phyloP scores from a whole-genome alignment of 176 grass and related monocot species.

The Juncus effusus region DNA sequence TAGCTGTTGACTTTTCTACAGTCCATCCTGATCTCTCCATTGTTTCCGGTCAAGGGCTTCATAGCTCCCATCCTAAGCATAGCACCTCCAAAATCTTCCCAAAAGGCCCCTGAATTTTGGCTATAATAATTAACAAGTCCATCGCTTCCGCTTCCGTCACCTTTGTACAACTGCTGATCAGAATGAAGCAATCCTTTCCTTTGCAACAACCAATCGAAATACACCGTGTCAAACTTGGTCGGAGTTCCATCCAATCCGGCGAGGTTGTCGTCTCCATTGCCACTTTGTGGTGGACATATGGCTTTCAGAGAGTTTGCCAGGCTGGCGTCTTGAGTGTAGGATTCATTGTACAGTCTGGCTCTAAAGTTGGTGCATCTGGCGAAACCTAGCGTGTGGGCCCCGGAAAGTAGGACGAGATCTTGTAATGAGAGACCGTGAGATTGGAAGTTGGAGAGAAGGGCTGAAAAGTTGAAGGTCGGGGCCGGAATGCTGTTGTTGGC shows the following conservation, averaged over 20 bases:
- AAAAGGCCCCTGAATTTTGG: constrained; percentile 40
- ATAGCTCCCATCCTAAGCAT: constrained; percentile 65
- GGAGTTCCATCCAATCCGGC: constrained; percentile 48
- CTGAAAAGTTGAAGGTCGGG: constrained; percentile 36
- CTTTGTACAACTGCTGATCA: constrained; percentile 72
- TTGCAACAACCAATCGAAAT: constrained; percentile 43
- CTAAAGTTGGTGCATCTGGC: constrained; percentile 59
- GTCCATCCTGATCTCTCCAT: constrained; percentile 30
- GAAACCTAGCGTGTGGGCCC: constrained; percentile 70
- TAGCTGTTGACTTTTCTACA: constrained; percentile 29
- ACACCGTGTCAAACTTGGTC: constrained; percentile 49
- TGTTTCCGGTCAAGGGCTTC: constrained; percentile 17
- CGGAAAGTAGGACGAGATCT: constrained; percentile 71
- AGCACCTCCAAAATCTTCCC: constrained; percentile 57
- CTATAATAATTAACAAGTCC: constrained; percentile 59
- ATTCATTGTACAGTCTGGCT: constrained; percentile 73
- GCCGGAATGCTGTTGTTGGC: constrained; percentile 63
- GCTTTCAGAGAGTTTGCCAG: constrained; percentile 38
- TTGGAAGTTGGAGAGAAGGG: constrained; percentile 52
- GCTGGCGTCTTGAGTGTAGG: constrained; percentile 38
- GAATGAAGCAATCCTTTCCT: constrained; percentile 58
- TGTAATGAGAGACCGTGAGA: constrained; percentile 44
- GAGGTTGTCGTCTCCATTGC: constrained; percentile 48
- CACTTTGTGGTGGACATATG: constrained; percentile 27
- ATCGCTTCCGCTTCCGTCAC: constrained; percentile 38